Evolutionary conservation across 208 protist genomes (phyloP).

Genomic region (Trypanosomatidae sp.): DNA sequence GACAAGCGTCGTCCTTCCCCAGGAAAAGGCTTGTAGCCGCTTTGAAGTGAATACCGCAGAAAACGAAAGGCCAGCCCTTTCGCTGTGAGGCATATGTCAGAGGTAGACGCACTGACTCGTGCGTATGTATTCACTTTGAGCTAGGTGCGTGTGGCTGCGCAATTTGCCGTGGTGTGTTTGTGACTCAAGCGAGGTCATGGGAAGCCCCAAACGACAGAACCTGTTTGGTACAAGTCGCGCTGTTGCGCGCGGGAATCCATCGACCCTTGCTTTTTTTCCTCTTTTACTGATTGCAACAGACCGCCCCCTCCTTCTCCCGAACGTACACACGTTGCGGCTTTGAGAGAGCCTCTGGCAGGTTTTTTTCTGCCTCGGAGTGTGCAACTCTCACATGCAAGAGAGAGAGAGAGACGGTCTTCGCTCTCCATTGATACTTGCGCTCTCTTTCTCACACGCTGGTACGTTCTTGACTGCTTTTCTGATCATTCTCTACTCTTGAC

Average conservation of each 20-base stretch:
- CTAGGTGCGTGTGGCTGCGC: not conserved
- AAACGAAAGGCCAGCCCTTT: not conserved
- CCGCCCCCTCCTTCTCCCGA: not conserved
- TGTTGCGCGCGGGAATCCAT: not conserved
- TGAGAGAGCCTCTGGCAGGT: not conserved
- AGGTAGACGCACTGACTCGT: not conserved
- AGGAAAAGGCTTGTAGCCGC: not conserved
- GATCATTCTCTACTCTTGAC: not conserved
- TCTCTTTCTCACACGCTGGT: not conserved
- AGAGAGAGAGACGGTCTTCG: not conserved
- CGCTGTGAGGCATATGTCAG: not conserved
- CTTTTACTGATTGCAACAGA: not conserved
- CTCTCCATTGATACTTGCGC: not conserved
- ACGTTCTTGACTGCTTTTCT: not conserved
- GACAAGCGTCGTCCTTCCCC: too few species aligned
- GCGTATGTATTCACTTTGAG: not conserved
- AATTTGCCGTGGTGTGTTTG: too few species aligned
- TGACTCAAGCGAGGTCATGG: too few species aligned
- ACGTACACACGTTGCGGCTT: not conserved
- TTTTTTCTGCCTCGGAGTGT: not conserved
- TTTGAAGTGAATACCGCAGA: not conserved
- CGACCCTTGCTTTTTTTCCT: not conserved
- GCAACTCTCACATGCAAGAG: not conserved
- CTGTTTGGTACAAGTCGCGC: not conserved
- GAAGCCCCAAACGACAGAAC: not conserved